Conservation (phyloP, 2,329 filamentous ascomycete species). For the Biscogniauxia sp. region DNA sequence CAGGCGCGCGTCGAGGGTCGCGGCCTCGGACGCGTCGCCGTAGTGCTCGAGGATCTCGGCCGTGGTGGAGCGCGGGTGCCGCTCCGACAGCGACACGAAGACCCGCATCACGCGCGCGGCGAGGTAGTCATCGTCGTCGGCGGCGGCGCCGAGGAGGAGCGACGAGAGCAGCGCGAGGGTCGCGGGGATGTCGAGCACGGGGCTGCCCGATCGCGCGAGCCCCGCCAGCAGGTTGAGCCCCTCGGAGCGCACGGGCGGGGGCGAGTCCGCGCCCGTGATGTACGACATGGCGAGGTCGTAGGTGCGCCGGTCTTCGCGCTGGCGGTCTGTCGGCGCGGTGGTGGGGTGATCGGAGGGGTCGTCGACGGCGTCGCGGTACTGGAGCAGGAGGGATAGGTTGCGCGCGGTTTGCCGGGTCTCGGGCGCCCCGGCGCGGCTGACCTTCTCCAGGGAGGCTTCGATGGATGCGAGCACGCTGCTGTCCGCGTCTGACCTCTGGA, state of each 20-base stretch:
- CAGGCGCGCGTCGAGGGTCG: slow-evolving; percentile 60
- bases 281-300: slow-evolving; percentile 64
- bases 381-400: slow-evolving; percentile 55
- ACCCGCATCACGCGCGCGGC: slow-evolving; percentile 66
- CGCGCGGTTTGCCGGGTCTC: slow-evolving; percentile 52
- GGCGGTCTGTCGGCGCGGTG: slow-evolving; percentile 42
- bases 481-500: slow-evolving; percentile 48
- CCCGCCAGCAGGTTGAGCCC: slow-evolving; percentile 59
- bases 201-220: slow-evolving; percentile 53
- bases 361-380: slow-evolving; percentile 54
- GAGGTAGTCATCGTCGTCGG: slow-evolving; percentile 70
- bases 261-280: slow-evolving; percentile 59
- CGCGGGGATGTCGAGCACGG: slow-evolving; percentile 65
- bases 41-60: slow-evolving; percentile 66
- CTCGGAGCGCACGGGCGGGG: slow-evolving; percentile 65
- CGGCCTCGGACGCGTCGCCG: slow-evolving; percentile 59
- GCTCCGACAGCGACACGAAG: slow-evolving; percentile 59
- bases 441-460: slow-evolving; percentile 45
- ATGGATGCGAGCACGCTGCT: slow-evolving; percentile 42
- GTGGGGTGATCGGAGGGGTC: slow-evolving; percentile 37
- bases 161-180: slow-evolving; percentile 62
- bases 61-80: slow-evolving; percentile 60
- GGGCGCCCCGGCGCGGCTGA: slow-evolving; percentile 38
- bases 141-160: slow-evolving; percentile 64
- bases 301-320: slow-evolving; percentile 59